Evolutionary conservation across 805 yeast species (phyloP).

Genomic region (Ogataea siamensis): DNA sequence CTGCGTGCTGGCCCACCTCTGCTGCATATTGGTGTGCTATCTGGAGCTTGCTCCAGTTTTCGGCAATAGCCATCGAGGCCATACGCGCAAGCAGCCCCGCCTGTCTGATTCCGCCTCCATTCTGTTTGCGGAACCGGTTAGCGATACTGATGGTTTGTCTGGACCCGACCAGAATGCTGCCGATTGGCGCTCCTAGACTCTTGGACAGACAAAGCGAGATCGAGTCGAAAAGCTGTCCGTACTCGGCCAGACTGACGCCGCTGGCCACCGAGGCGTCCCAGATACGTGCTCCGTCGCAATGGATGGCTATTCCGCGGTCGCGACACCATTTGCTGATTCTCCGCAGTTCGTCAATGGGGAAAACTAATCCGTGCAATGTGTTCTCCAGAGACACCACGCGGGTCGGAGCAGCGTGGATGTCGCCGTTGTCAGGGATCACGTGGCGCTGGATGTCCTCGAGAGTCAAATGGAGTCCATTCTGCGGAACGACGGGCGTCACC

Average conservation of each 20-base stretch:
- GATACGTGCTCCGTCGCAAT: conserved; percentile 93
- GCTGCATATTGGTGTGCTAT: conserved; percentile 51
- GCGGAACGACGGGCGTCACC: conserved; percentile 80
- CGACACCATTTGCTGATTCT: conserved; percentile 71
- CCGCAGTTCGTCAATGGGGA: conserved; percentile 75
- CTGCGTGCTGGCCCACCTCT: conserved; percentile 52
- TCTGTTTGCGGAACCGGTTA: conserved; percentile 84
- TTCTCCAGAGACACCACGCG: conserved; percentile 81
- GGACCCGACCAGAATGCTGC: conserved; percentile 78
- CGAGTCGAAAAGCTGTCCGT: conserved; percentile 79
- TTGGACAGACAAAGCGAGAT: conserved; percentile 87
- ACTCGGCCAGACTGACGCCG: conserved; percentile 65
- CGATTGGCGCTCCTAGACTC: conserved; percentile 91
- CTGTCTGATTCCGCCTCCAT: conserved; percentile 93
- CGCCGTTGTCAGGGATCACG: conserved; percentile 69
- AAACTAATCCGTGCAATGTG: conserved; percentile 78
- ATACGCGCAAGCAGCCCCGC: conserved; percentile 77
- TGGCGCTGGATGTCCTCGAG: conserved; percentile 71
- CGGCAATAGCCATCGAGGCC: conserved; percentile 77
- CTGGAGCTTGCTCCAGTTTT: conserved; percentile 59
- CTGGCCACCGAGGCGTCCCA: conserved; percentile 86
- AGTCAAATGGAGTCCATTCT: conserved; percentile 74
- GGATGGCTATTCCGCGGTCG: conserved; percentile 57
- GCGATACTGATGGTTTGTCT: conserved; percentile 60
- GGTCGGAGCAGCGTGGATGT: conserved; percentile 88